A percentile compares a stretch with the other conserved stretches of the same genome.
Conservation (phyloP, 2,329 filamentous ascomycete genomes). For the Alternaria infectoria region DNA sequence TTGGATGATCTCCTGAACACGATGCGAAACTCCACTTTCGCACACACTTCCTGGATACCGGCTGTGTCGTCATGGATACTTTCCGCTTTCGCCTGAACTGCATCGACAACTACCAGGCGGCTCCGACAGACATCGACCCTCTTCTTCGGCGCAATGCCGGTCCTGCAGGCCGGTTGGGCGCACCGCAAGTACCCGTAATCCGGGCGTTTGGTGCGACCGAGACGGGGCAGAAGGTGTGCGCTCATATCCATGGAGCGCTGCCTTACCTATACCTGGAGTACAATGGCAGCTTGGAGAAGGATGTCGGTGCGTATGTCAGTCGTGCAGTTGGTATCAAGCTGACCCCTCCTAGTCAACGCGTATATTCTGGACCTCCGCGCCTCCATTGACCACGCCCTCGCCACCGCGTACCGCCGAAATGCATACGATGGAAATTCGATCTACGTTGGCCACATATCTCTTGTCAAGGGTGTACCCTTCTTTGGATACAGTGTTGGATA, state of each 20-base stretch:
- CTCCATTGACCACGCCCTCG: conserved; percentile 89
- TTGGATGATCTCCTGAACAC: conserved; percentile 14
- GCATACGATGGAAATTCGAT: conserved; percentile 70
- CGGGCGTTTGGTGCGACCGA: conserved; percentile 92
- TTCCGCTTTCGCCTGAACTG: conserved; percentile 95
- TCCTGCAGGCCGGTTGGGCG: conserved; percentile 63
- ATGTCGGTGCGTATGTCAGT: conserved; percentile 64
- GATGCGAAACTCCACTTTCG: conserved; percentile 11
- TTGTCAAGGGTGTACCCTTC: conserved; percentile 93
- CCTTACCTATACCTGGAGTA: conserved; percentile 96
- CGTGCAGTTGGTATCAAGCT: conserved; percentile 4
- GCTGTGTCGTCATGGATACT: conserved; percentile 63
- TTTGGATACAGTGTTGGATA: conserved; percentile 96
- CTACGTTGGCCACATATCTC: conserved; percentile 87
- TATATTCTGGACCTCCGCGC: conserved; percentile 81
- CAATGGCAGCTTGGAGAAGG: conserved; percentile 68
- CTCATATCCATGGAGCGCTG: conserved; percentile 93
- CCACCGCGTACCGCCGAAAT: conserved; percentile 82
- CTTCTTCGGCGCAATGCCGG: conserved; percentile 70
- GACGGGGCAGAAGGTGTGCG: conserved; percentile 93
- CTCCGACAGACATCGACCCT: conserved; percentile 81
- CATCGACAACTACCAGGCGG: conserved; percentile 90
- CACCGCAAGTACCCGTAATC: conserved; percentile 81
- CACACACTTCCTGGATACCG: background rate
- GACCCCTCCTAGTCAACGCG: conserved; percentile 64